Percentiles rank a stretch among this genome's conserved stretches.
Conservation (phyloP, 176 grass and related monocot species). For the Oryza nivara region DNA sequence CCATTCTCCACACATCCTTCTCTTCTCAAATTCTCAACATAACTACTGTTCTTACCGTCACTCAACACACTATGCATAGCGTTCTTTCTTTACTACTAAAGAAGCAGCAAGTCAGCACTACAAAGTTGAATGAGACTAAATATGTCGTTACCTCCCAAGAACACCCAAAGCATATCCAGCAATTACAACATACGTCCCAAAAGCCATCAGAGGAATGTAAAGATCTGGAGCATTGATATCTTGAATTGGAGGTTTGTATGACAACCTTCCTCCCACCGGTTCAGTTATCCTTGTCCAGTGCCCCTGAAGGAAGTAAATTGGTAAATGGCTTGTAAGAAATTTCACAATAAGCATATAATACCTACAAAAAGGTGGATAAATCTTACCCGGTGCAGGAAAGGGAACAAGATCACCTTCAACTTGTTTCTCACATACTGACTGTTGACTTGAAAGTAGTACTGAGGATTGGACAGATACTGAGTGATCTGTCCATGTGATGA, state of each 20-base stretch:
- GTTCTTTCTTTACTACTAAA: neutral
- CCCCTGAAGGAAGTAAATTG: slow-evolving; percentile 55
- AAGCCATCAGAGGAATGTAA: slow-evolving; percentile 87
- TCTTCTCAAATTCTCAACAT: neutral
- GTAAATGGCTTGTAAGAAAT: neutral
- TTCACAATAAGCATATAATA: slow-evolving; percentile 8
- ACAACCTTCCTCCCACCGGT: slow-evolving; percentile 75
- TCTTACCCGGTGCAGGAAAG: slow-evolving; percentile 82
- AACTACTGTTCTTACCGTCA: neutral
- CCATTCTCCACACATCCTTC: neutral
- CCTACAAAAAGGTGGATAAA: neutral
- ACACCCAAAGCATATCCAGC: slow-evolving; percentile 60
- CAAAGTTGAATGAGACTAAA: neutral
- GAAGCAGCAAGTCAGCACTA: neutral
- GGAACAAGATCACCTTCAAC: slow-evolving; percentile 78
- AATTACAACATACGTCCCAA: slow-evolving; percentile 71
- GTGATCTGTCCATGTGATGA: slow-evolving; percentile 52
- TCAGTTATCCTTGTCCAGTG: slow-evolving; percentile 91
- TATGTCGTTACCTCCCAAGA: slow-evolving; percentile 52
- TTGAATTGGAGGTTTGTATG: slow-evolving; percentile 85
- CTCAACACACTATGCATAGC: neutral
- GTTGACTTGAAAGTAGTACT: slow-evolving; percentile 96
- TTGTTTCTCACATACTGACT: slow-evolving; percentile 88
- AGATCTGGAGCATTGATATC: slow-evolving; percentile 93
- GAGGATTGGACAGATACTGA: slow-evolving; percentile 70